Conservation (phyloP, 768 basidiomycete species). For the Amanita thiersii region DNA sequence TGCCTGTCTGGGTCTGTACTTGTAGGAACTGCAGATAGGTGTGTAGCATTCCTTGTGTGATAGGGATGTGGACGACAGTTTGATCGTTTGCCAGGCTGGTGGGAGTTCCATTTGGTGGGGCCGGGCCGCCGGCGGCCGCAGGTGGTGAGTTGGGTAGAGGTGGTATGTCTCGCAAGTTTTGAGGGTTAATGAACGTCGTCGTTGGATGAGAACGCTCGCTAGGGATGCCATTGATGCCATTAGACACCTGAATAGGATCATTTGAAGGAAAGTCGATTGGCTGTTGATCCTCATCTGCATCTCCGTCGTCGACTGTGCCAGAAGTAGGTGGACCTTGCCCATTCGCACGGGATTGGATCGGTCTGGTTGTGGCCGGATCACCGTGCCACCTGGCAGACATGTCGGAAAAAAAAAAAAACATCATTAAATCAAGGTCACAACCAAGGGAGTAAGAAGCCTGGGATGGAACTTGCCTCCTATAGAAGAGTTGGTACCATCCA, state of each 20-base stretch:
- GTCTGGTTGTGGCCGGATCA: conserved; percentile 52
- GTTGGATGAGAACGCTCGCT: conserved; percentile 16
- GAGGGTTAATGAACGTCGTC: conserved; percentile 5
- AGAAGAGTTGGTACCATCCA: conserved; percentile 74
- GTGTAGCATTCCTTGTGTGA: conserved; percentile 50
- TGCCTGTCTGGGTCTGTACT: conserved; percentile 60
- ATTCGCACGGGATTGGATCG: conserved; percentile 28
- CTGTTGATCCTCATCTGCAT: conserved; percentile 42
- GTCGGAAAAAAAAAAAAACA: too few species aligned
- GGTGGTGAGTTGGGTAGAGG: conserved; percentile 10
- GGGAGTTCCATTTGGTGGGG: conserved; percentile 10
- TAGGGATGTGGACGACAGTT: conserved; percentile 36
- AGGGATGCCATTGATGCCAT: conserved; percentile 22
- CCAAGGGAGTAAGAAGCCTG: background rate
- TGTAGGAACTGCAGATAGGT: conserved; percentile 55
- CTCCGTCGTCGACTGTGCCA: conserved; percentile 30
- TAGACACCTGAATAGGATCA: conserved; percentile 23
- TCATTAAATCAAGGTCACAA: conserved; percentile 6
- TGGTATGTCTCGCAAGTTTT: conserved; percentile 10
- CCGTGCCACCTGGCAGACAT: conserved; percentile 47
- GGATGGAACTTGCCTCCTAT: conserved; percentile 40
- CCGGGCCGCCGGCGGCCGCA: conserved; percentile 13
- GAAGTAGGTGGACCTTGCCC: conserved; percentile 22
- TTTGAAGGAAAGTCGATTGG: conserved; percentile 29
- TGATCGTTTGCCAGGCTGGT: conserved; percentile 22